Evolutionary conservation across 2,329 filamentous ascomycete genomes (phyloP).

Genomic region (Cryphonectria radicalis): DNA sequence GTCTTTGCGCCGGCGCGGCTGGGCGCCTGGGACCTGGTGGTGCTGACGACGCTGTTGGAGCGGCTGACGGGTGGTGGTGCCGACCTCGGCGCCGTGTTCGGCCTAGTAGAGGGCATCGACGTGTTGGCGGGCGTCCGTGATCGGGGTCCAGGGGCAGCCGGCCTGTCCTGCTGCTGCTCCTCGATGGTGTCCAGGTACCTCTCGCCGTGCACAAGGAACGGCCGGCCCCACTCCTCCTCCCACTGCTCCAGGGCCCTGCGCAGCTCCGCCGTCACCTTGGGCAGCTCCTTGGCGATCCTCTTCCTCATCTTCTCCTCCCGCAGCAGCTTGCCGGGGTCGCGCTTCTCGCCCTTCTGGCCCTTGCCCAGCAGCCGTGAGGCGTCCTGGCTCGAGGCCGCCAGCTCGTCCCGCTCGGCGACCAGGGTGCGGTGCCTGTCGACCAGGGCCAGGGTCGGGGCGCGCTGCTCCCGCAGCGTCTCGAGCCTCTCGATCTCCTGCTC

Average conservation of each 20-base stretch:
- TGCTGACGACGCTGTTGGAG: slow-evolving; percentile 41
- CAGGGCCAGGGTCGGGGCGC: slow-evolving; percentile 78
- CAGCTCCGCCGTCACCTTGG: slow-evolving; percentile 86
- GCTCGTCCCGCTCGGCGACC: slow-evolving; percentile 82
- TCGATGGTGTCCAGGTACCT: slow-evolving; percentile 88
- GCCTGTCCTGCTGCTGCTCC: slow-evolving; percentile 59
- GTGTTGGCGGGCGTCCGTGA: slow-evolving; percentile 76
- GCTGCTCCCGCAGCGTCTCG: slow-evolving; percentile 82
- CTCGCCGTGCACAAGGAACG: slow-evolving; percentile 91
- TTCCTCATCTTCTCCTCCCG: slow-evolving; percentile 99
- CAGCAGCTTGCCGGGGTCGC: slow-evolving; percentile 90
- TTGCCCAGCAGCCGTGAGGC: slow-evolving; percentile 91
- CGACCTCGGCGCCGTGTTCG: slow-evolving; percentile 50
- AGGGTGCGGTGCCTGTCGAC: slow-evolving; percentile 84
- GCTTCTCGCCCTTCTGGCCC: slow-evolving; percentile 89
- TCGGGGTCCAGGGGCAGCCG: slow-evolving; percentile 63
- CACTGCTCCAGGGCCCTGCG: slow-evolving; percentile 80
- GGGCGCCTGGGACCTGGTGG: slow-evolving; percentile 39
- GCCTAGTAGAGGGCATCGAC: slow-evolving; percentile 34
- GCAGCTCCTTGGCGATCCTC: slow-evolving; percentile 92
- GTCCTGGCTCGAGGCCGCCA: slow-evolving; percentile 90
- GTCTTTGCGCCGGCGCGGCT: slow-evolving; percentile 57
- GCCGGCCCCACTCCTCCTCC: slow-evolving; percentile 92
- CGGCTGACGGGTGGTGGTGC: slow-evolving; percentile 41
- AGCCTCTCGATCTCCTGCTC: slow-evolving; percentile 87